Evolutionary conservation across 306 rosid genomes (phyloP), one percentile per base, ranked within the genome.

Genomic region (Trifolium subterraneum): DNA sequence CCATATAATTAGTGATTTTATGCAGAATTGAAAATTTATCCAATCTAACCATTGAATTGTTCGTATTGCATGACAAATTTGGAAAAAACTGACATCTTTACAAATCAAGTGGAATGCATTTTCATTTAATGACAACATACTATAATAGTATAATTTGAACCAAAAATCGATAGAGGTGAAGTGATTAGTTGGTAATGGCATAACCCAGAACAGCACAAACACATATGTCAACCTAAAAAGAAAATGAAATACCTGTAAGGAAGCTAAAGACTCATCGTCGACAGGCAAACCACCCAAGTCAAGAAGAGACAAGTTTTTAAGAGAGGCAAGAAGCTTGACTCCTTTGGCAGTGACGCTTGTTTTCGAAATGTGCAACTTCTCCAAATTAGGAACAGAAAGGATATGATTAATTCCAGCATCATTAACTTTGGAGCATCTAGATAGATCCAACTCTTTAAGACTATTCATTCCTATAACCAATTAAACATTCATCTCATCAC

Each of bases 251-350:
- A 90, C 98, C 94, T 82, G 91, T n/a, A 94, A 84, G 1, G 89
- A 86, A 73, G 61, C 76, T 64, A 94, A 66, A 11, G 90, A 63
- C 20, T 15, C 75, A 75, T 94, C 97, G 73, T 93, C 92, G 8
- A 91, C 88, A 8, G 89, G 97, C 45, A 93, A 87, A 76, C 97
- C 98, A 61, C 98, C 98, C 81, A 91, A 86, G 77, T 91, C 94
- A 58, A 93, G 92, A 73, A 87, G 78, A 54, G 79, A 74, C 87
- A 93, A 83, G 73, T 79, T 79, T 70, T 48, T 50, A 64, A 89
- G 92, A n/a, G 87, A 84, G 63, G 93, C 73, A 29, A 93, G 84
- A 76, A 89, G 96, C 69, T 60, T 69, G 71, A 88, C 84, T 48
- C 96, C 98, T 41, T 87, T 55, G 12, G 87, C 86, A 5, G 93